phyloP scores from a whole-genome alignment of 352 stramenopile genomes.

The Phytophthora melonis region DNA sequence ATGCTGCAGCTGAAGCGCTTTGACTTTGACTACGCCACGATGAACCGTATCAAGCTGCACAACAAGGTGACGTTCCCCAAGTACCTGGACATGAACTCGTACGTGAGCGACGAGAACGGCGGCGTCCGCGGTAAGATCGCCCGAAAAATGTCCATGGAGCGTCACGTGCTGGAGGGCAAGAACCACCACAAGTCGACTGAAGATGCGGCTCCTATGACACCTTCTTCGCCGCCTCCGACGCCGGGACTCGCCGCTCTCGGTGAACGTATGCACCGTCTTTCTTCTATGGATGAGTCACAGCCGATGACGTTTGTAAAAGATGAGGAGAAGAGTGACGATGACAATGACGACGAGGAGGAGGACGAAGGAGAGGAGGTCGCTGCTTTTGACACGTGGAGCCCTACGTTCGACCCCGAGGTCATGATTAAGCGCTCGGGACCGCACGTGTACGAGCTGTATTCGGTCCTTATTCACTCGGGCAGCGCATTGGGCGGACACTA shows the following conservation, averaged over 20 bases:
- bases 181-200: slow-evolving; percentile 30
- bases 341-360: slow-evolving; percentile 16
- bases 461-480: slow-evolving; percentile 93
- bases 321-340: slow-evolving; percentile 27
- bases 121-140: slow-evolving; percentile 67
- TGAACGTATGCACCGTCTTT: slow-evolving; percentile 54
- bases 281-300: slow-evolving; percentile 82
- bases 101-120: slow-evolving; percentile 67
- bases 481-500: slow-evolving; percentile 94
- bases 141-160: slow-evolving; percentile 89
- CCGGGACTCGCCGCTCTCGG: slow-evolving; percentile 17
- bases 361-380: slow-evolving; percentile 17
- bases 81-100: slow-evolving; percentile 92
- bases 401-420: slow-evolving; percentile 68
- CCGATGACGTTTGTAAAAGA: slow-evolving; percentile 47
- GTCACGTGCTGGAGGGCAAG: slow-evolving; percentile 75
- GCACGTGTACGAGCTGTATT: slow-evolving; percentile 93
- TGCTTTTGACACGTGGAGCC: slow-evolving; percentile 73
- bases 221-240: slow-evolving; percentile 32
- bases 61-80: slow-evolving; percentile 90
- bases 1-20: slow-evolving; percentile 93
- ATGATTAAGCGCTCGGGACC: slow-evolving; percentile 73
- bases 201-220: slow-evolving; percentile 11
- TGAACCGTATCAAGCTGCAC: slow-evolving; percentile 90
- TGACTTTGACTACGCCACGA: slow-evolving; percentile 93